A percentile compares a stretch with the other conserved stretches of the same genome.
Conservation (phyloP, 306 rosid genomes). For the Lagenaria siceraria region DNA sequence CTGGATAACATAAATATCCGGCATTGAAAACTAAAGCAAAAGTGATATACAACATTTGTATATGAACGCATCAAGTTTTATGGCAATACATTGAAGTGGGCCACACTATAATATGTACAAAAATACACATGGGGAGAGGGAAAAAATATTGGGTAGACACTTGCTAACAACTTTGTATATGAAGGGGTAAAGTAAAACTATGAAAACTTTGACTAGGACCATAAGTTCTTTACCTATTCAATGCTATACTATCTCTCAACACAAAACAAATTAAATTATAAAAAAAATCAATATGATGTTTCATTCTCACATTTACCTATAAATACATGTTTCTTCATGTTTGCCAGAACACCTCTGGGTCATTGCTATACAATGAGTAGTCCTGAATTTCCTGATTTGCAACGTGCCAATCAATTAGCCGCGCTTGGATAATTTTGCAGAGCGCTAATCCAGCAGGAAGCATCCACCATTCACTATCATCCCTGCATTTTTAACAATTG, state of each 20-base stretch:
- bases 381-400: slow-evolving; percentile 97
- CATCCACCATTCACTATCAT: slow-evolving; percentile 99
- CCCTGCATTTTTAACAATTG: slow-evolving; percentile 38
- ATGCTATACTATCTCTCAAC: not conserved
- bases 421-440: slow-evolving; percentile 73
- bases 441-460: slow-evolving; percentile 71
- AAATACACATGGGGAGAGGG: not conserved
- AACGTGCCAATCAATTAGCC: slow-evolving; percentile 68
- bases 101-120: slow-evolving; percentile 7
- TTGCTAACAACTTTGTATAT: not conserved
- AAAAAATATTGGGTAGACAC: not conserved
- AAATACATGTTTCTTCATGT: slow-evolving; percentile 18
- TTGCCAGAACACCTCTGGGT: slow-evolving; percentile 76
- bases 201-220: slow-evolving; percentile 1
- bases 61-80: not conserved
- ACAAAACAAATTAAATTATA: not conserved
- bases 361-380: slow-evolving; percentile 66
- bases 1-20: not conserved
- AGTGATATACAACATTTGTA: not conserved
- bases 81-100: not conserved
- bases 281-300: not conserved
- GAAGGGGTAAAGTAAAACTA: not conserved
- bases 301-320: not conserved
- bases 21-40: not conserved
- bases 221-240: not conserved